Evolutionary conservation across 371 early-diverging fungal species (phyloP).

Genomic region (Circinella umbellata): DNA sequence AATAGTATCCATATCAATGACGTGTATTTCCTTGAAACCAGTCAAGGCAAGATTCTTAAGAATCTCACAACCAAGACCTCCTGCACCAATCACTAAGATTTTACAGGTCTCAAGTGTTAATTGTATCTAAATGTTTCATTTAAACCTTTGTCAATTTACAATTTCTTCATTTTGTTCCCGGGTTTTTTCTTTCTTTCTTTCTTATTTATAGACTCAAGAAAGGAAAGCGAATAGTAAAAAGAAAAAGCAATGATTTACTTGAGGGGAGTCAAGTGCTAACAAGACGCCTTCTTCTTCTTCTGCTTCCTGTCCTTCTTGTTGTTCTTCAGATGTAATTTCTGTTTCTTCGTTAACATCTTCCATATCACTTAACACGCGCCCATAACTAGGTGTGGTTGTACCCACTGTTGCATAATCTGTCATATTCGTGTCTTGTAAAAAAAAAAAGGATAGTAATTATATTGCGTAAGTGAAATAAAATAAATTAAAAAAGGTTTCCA

Average conservation of each 20-base stretch:
- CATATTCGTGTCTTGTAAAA: constrained; percentile 10
- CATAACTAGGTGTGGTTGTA: constrained; percentile 6
- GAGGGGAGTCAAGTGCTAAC: constrained; percentile 16
- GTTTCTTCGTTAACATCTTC: constrained; percentile 2
- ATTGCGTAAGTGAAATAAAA: too few species aligned
- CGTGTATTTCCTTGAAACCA: constrained; percentile 86
- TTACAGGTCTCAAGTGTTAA: constrained; percentile 38
- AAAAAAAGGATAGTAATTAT: background rate
- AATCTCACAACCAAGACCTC: constrained; percentile 99
- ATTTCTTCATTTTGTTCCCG: background rate
- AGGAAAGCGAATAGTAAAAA: background rate
- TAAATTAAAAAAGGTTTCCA: background rate
- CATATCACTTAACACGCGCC: constrained; percentile 3
- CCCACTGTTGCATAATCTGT: constrained; percentile 7
- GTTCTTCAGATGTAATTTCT: constrained; percentile 2
- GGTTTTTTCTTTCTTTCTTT: background rate
- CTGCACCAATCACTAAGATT: constrained; percentile 89
- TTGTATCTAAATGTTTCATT: constrained; percentile 23
- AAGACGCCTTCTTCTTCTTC: constrained; percentile 19
- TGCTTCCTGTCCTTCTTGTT: background rate
- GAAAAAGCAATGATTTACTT: background rate
- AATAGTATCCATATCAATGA: constrained; percentile 98
- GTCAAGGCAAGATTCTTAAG: constrained; percentile 92
- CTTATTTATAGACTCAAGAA: too few species aligned
- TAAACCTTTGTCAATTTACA: too few species aligned